phyloP scores from a whole-genome alignment of 371 early-diverging fungal species.

The Circinella umbellata region DNA sequence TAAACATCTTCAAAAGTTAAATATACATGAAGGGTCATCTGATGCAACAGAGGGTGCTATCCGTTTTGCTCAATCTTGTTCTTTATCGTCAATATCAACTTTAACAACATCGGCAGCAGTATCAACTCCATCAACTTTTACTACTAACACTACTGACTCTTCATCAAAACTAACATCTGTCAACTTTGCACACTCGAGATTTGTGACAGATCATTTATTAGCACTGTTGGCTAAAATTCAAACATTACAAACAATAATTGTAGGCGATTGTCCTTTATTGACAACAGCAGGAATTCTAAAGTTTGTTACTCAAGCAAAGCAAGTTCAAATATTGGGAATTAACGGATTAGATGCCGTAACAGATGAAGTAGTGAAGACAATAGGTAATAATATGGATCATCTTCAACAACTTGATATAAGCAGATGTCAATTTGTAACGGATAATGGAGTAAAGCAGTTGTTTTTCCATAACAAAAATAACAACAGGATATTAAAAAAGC shows the following conservation, averaged over 20 bases:
- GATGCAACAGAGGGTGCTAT: conserved; percentile 1
- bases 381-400: conserved; percentile 2
- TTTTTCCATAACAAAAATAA: not conserved
- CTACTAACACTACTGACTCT: no score
- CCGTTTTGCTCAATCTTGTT: not conserved
- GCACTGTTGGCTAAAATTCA: not conserved
- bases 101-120: no score
- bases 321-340: not conserved
- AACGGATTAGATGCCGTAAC: not conserved
- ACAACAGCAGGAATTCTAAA: not conserved
- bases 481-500: not conserved
- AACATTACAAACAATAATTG: not conserved
- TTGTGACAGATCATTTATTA: conserved; percentile 5
- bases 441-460: not conserved
- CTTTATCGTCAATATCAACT: not conserved
- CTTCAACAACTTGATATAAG: not conserved
- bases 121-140: no score
- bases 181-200: conserved; percentile 4
- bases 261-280: conserved; percentile 5
- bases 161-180: not conserved
- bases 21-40: conserved; percentile 3
- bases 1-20: not conserved
- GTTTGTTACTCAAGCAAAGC: not conserved
- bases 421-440: not conserved
- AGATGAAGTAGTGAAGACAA: not conserved